Base-by-base conservation (phyloP, 2,329 filamentous ascomycete genomes). In the Apiospora pterosperma region DNA sequence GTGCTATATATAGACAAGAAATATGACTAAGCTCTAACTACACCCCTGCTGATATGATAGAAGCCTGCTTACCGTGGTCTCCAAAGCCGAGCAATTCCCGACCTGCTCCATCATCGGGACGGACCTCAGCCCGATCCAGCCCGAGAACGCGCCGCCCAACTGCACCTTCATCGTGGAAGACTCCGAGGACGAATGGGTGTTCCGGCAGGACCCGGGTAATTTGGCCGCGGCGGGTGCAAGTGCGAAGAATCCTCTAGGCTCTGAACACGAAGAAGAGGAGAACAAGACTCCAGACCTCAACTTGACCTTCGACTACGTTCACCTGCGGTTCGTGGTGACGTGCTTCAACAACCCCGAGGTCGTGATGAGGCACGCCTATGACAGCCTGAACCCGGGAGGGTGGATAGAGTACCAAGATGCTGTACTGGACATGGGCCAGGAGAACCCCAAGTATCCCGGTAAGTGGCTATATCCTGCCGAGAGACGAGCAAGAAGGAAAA, bases 391-490 rank as follows among this genome's bases (percentile, higher is more conserved):
- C 3, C 60, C 60, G 4, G 63, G 63, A 16, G 61, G 63, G 8
- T 62, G 61, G 63, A 36, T 62, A 6, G 63, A 65, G 48, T 65
- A 65, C 6, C 44, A 41, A 6, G 63, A 64, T 14, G 31, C 34
- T 5, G 38, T 41, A 5, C 38, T 41, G 4, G 38, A 41, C 5
- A 3, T n/a, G 38, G 38, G 38, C 5, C 38, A 41, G 16, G 16
- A 41, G 38, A 41, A 41, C 19, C 38, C 38, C 16, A 36, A 28
- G 4, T 48, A 36, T 34, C 21, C 31, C 52, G 63, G 63, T 41
- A 55, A n/a, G 16, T n/a, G 5, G 19, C 38, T 6, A n/a, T n/a
- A n/a, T n/a, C 16, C 38, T 41, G 3, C 11, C 4, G 4, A 4
- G 12, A 41, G 36, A 41, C 5, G 41, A 16, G 41, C 4, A 4